Conservation (phyloP, 1,139 yeast species). For the Pichia sp. region DNA sequence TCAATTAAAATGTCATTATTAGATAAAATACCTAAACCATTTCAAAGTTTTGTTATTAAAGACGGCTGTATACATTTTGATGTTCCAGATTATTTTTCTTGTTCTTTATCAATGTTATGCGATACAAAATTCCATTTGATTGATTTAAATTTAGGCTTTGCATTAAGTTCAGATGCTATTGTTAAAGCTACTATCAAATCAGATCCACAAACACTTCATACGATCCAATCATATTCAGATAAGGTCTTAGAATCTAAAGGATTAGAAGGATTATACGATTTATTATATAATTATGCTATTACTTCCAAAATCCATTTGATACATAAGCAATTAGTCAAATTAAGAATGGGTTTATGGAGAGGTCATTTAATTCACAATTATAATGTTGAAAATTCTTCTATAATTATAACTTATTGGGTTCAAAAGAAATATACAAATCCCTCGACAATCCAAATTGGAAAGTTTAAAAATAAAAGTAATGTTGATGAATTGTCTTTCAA, state of each 20-base stretch:
- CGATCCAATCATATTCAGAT: slow-evolving; percentile 54
- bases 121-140: slow-evolving; percentile 75
- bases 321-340: slow-evolving; percentile 54
- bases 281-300: slow-evolving; percentile 64
- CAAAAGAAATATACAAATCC: slow-evolving; percentile 38
- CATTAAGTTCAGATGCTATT: slow-evolving; percentile 33
- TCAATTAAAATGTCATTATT: slow-evolving; percentile 70
- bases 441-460: slow-evolving; percentile 60
- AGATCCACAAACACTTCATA: slow-evolving; percentile 34
- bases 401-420: slow-evolving; percentile 69
- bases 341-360: slow-evolving; percentile 58
- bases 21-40: slow-evolving; percentile 56
- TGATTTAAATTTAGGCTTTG: slow-evolving; percentile 63
- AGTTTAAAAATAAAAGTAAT: slow-evolving; percentile 35
- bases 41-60: slow-evolving; percentile 54
- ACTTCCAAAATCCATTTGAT: slow-evolving; percentile 69
- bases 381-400: slow-evolving; percentile 54
- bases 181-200: slow-evolving; percentile 27
- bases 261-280: slow-evolving; percentile 55
- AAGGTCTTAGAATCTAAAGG: slow-evolving; percentile 41
- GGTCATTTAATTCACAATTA: slow-evolving; percentile 63
- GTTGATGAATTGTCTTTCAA: slow-evolving; percentile 46
- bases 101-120: slow-evolving; percentile 58
- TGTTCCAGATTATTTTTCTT: slow-evolving; percentile 60
- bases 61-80: slow-evolving; percentile 74